These are phyloP conservation scores for Colletotrichum siamense DNA, from an alignment of 2,329 filamentous ascomycete genomes.

Conservation along the genomic window DNA sequence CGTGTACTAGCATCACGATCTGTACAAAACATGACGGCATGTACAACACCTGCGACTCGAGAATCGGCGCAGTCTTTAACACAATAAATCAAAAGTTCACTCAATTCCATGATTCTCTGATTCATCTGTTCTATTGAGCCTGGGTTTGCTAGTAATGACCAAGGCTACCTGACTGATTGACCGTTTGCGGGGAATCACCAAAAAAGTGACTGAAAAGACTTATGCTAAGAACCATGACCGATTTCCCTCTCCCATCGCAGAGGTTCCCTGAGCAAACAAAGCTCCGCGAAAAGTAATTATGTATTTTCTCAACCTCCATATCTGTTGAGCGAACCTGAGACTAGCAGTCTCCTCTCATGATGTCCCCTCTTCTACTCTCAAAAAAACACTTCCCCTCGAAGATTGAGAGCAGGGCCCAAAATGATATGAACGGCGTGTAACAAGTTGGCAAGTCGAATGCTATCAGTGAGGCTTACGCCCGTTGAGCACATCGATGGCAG, in stretches of 20 bases:
- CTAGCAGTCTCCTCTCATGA: neutral
- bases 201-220: neutral
- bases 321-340: neutral
- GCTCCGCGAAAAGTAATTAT: neutral
- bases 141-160: neutral
- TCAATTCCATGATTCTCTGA: neutral
- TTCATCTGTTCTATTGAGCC: neutral
- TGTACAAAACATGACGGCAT: constrained; percentile 3
- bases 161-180: neutral
- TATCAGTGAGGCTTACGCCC: neutral
- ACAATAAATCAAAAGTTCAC: constrained; percentile 7
- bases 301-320: constrained; percentile 8
- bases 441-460: neutral
- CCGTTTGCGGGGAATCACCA: neutral
- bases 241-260: neutral
- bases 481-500: neutral
- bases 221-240: neutral
- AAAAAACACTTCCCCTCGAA: neutral
- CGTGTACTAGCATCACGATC: constrained; percentile 1
- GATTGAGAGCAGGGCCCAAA: neutral
- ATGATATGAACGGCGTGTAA: neutral
- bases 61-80: neutral
- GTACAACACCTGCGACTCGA: neutral
- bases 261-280: neutral
- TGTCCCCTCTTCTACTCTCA: neutral